These are phyloP conservation scores for Tetraselmis chui DNA, from an alignment of 139 green algal genomes.

Conservation along the genomic window DNA sequence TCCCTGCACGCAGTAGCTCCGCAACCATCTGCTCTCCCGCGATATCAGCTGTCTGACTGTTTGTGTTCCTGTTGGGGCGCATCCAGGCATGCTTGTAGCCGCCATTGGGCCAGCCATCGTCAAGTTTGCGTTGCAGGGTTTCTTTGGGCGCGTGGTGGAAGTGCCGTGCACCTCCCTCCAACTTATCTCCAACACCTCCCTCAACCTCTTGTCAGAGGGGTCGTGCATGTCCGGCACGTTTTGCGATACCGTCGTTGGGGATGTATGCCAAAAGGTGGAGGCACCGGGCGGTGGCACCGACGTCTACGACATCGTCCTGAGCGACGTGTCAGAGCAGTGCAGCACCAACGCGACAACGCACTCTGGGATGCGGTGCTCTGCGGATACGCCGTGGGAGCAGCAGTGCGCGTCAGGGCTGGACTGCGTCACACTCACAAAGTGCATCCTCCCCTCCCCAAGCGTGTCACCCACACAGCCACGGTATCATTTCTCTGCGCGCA, in stretches of 20 bases:
- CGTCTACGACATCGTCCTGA: neutral
- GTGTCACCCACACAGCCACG: no score
- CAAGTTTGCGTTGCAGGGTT: neutral
- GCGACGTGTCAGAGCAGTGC: neutral
- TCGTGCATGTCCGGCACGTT: neutral
- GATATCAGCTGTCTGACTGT: no score
- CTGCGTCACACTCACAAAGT: neutral
- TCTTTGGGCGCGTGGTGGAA: neutral
- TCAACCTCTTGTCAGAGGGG: neutral
- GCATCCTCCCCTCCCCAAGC: no score
- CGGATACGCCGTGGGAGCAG: neutral
- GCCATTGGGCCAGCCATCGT: constrained; percentile 4
- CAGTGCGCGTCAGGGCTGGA: neutral
- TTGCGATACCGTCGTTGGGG: neutral
- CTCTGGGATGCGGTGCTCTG: no score
- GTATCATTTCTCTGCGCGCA: no score
- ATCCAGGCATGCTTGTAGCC: constrained; percentile 24
- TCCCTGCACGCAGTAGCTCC: neutral
- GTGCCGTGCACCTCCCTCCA: neutral
- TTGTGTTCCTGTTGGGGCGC: no score
- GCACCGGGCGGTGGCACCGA: neutral
- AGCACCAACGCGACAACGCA: no score
- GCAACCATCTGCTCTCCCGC: no score
- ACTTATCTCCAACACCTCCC: neutral
- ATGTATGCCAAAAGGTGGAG: neutral